These are phyloP conservation scores for Parafenestella ontariensis DNA, from an alignment of 2,329 filamentous ascomycete genomes.

Conservation along the genomic window DNA sequence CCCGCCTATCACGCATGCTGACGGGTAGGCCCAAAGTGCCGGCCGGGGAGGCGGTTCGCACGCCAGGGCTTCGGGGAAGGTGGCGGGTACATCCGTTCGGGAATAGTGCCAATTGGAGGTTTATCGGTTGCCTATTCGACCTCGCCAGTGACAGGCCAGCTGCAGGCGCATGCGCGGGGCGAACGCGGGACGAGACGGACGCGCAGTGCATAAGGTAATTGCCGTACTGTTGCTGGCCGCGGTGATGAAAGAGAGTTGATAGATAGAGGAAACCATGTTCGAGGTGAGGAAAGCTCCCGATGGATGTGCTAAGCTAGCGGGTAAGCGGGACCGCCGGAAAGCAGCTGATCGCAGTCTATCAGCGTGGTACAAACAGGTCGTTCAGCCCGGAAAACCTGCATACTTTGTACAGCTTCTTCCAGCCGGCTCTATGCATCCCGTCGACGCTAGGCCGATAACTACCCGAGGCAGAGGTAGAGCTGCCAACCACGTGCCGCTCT, in stretches of 20 bases:
- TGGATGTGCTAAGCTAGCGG: too few species aligned
- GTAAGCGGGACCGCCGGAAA: not conserved
- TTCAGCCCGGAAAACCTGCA: not conserved
- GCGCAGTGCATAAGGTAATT: not conserved
- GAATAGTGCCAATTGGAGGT: not conserved
- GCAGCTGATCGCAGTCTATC: not conserved
- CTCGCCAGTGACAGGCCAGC: not conserved
- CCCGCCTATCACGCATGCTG: not conserved
- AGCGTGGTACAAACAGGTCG: too few species aligned
- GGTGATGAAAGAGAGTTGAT: not conserved
- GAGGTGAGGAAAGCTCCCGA: not conserved
- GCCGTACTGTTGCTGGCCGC: not conserved
- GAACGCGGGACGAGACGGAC: not conserved
- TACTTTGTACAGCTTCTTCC: not conserved
- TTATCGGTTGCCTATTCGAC: not conserved
- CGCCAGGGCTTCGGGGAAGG: slow-evolving; percentile 1
- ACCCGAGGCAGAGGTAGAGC: not conserved
- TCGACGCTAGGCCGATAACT: not conserved
- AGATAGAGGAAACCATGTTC: not conserved
- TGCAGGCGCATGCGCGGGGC: not conserved
- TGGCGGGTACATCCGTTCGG: slow-evolving; percentile 4
- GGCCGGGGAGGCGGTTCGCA: not conserved
- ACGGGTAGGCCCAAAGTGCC: not conserved
- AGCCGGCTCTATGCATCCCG: not conserved
- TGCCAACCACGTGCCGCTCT: not conserved